Percentiles rank a stretch among this genome's conserved stretches.
phyloP scores from a whole-genome alignment of 2,329 filamentous ascomycete species.

The Trichoderma sp. region DNA sequence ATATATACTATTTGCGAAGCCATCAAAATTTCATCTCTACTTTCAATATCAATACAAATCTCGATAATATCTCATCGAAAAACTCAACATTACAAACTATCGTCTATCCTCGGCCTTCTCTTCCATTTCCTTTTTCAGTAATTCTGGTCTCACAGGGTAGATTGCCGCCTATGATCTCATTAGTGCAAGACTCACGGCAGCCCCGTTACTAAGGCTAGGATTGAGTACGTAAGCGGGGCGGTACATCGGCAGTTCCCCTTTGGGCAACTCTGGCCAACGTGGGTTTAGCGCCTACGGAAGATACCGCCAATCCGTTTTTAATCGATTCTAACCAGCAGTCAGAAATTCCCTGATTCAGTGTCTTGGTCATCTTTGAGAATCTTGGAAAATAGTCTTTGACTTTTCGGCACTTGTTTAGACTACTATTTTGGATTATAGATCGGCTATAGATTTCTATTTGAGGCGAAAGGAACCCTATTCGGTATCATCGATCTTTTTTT shows the following conservation, averaged over 20 bases:
- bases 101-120: background rate
- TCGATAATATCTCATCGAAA: background rate
- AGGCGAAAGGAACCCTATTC: background rate
- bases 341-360: background rate
- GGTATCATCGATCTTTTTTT: background rate
- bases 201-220: background rate
- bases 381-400: background rate
- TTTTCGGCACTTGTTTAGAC: background rate
- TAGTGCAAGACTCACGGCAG: background rate
- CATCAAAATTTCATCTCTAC: background rate
- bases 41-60: background rate
- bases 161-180: background rate
- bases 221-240: background rate
- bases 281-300: background rate
- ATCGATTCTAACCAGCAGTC: background rate
- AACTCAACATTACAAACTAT: background rate
- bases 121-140: slow-evolving; percentile 10
- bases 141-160: slow-evolving; percentile 5
- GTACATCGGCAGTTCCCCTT: background rate
- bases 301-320: background rate
- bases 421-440: background rate
- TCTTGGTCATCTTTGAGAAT: background rate
- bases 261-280: background rate
- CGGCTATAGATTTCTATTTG: background rate
- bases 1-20: background rate